Evolutionary conservation across 345 rosid species (phyloP).

Genomic region (Salix brachista): DNA sequence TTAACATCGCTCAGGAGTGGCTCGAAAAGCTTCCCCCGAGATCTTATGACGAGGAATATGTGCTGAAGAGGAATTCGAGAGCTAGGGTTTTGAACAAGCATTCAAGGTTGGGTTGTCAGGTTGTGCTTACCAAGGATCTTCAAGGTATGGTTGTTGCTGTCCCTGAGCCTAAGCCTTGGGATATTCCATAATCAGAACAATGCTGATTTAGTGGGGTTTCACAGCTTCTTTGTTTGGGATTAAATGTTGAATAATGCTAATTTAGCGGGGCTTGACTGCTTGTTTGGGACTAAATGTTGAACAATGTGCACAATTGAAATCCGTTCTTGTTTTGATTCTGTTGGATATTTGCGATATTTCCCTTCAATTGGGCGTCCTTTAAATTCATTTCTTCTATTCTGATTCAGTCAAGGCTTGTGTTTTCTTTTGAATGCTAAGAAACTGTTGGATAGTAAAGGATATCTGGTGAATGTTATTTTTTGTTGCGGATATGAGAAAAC

Average conservation of each 20-base stretch:
- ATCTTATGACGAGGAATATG: slow-evolving; percentile 91
- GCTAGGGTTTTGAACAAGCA: slow-evolving; percentile 84
- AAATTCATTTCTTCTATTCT: not conserved
- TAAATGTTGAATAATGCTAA: slow-evolving; percentile 11
- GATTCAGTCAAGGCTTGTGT: not conserved
- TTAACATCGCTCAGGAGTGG: slow-evolving; percentile 96
- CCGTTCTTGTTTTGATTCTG: not conserved
- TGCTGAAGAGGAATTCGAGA: slow-evolving; percentile 73
- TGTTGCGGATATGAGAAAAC: too few species aligned
- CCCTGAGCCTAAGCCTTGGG: slow-evolving; percentile 98
- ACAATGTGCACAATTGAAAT: slow-evolving; percentile 9
- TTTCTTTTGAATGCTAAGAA: too few species aligned
- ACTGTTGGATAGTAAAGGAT: too few species aligned
- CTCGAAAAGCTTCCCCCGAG: slow-evolving; percentile 77
- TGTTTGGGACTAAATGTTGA: slow-evolving; percentile 3
- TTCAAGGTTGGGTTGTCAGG: slow-evolving; percentile 89
- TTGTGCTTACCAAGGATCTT: slow-evolving; percentile 64
- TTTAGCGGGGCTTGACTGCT: not conserved
- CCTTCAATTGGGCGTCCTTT: slow-evolving; percentile 7
- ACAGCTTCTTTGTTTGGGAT: not conserved
- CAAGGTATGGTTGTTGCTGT: slow-evolving; percentile 99
- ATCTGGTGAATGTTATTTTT: too few species aligned
- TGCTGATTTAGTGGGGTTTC: not conserved
- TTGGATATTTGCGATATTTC: slow-evolving; percentile 1
- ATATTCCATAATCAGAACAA: slow-evolving; percentile 56